Conservation (phyloP, 2,329 filamentous ascomycete species). For the Fusarium oxysporum region DNA sequence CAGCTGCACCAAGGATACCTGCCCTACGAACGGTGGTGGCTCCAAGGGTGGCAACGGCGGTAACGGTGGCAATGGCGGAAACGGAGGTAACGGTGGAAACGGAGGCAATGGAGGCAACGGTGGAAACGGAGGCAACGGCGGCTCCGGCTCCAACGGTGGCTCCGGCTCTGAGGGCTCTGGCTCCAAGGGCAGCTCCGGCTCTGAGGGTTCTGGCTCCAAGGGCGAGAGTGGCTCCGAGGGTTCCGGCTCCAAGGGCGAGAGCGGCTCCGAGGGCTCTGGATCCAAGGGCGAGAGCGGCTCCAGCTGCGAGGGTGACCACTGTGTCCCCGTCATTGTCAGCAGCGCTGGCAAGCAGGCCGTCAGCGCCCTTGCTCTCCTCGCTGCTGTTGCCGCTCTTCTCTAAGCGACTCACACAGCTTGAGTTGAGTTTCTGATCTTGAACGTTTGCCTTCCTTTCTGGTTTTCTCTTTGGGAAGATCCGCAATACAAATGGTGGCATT, state of each 20-base stretch:
- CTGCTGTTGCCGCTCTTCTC: constrained; percentile 32
- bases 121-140: not conserved
- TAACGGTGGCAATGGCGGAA: not conserved
- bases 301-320: not conserved
- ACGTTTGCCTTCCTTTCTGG: constrained; percentile 12
- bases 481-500: constrained; percentile 8
- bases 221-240: not conserved
- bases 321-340: constrained; percentile 30
- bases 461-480: constrained; percentile 19
- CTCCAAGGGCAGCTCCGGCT: not conserved
- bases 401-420: constrained; percentile 3
- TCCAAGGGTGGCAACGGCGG: not conserved
- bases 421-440: not conserved
- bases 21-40: constrained; percentile 5
- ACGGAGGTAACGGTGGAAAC: fast-evolving
- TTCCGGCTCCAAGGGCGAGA: no score
- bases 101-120: fast-evolving
- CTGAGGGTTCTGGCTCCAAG: not conserved
- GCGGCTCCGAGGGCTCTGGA: not conserved
- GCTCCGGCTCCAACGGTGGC: not conserved
- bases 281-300: not conserved
- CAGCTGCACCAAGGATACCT: constrained; percentile 1
- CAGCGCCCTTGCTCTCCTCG: constrained; percentile 34
- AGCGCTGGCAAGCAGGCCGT: constrained; percentile 37
- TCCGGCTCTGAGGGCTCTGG: not conserved